Base-by-base conservation (phyloP, 345 rosid species). In the Eucalyptus tenuipes region DNA sequence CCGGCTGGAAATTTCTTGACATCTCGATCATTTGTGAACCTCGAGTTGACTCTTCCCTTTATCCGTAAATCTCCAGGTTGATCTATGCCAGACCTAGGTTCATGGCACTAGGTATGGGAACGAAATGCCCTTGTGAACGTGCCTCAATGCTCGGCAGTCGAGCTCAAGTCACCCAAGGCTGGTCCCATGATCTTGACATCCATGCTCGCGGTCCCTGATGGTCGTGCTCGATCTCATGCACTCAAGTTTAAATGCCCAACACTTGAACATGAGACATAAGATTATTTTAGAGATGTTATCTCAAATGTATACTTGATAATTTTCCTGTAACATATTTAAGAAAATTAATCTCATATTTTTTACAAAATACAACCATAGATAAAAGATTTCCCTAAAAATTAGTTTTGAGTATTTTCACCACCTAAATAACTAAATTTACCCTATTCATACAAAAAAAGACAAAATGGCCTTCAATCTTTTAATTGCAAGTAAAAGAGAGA, bases 51-150 rank as follows among this genome's bases (percentile, higher is more conserved):
- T 68, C 44, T 68, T 10, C 0, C 11, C 13, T 17, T 68, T 33
- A 17, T 68, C 2, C 4, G 0, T 2, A 40, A 33, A 68, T 22
- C 24, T 6, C 44, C 1, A 68, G 4, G 2, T 33, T 33, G 7
- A 68, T 10, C 13, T 5, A 33, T 1, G 13, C 4, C 0, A 0
- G 4, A 40, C 80, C 13, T 68, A 16, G 13, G 22, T 68, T 12
- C 12, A 8, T 4, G 79, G 2, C 40, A 31, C 6, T 31, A 40
- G 44, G 80, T 44, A 68, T 17, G 80, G 80, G 80, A 33, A 33
- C 0, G 1, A 25, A 33, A 68, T 31, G 13, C 24, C 25, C 42
- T 17, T 33, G 42, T 9, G 22, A 68, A 33, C 4, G 3, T 9
- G 13, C 24, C 80, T 68, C 42, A 4, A 33, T 68, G 42, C 42